A percentile compares a stretch with the other conserved stretches of the same genome.
Evolutionary conservation across 1,284 basidiomycete species (phyloP).

Genomic region (Apiotrichum gracile): DNA sequence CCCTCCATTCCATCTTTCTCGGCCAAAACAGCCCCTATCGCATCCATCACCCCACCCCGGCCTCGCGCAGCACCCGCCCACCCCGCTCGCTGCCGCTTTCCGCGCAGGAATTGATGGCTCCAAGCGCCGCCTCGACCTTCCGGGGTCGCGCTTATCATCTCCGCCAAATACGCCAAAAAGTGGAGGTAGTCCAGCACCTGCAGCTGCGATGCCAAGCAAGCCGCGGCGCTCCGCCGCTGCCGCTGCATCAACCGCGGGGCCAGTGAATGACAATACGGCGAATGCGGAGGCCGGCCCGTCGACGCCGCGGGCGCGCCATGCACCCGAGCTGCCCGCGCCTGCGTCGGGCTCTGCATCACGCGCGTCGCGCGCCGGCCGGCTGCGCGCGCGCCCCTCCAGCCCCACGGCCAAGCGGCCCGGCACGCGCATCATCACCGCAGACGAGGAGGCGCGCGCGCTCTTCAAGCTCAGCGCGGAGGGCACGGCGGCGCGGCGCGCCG

Average conservation of each 20-base stretch:
- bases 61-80: neutral
- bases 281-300: neutral
- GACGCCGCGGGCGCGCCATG: neutral
- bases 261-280: neutral
- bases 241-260: neutral
- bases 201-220: neutral
- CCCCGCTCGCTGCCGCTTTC: neutral
- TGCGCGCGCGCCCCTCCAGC: neutral
- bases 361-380: neutral
- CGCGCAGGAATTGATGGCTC: neutral
- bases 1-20: constrained; percentile 1
- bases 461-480: constrained; percentile 24
- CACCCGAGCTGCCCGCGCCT: neutral
- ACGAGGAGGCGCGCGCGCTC: constrained; percentile 25
- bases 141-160: neutral
- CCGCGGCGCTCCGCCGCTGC: neutral
- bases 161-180: constrained; percentile 3
- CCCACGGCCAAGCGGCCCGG: neutral
- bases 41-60: neutral
- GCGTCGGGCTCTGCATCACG: neutral
- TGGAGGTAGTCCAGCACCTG: constrained; percentile 15
- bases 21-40: too few species aligned
- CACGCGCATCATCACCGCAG: constrained; percentile 13
- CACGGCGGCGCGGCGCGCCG: constrained; percentile 36
- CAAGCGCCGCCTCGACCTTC: neutral